Base-by-base conservation (phyloP, 768 basidiomycete genomes). In the Tylopilus vinaceipallidus region DNA sequence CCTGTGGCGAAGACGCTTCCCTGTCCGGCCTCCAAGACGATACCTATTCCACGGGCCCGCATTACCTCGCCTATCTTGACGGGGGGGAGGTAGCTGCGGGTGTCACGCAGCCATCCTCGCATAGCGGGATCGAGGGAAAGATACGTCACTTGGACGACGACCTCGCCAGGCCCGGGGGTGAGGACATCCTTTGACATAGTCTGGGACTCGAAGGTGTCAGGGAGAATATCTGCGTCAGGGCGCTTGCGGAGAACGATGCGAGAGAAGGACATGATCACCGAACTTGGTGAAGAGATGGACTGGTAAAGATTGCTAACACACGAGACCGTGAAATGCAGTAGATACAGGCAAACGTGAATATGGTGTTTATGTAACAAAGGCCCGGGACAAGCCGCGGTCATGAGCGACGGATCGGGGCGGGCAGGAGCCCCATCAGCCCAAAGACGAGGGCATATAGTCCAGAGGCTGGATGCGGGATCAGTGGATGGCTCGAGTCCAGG, bases 81-180 rank as follows among this genome's bases (percentile, higher is more conserved):
- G 9, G 88, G 88, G 13, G 80, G 79, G 14, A 88, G 42, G 62
- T 92, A 91, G 57, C 81, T 84, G 39, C 92, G 75, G 14, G 62
- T 64, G 63, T 91, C 87, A 53, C 78, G 80, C 43, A 98, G 62
- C 78, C 88, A 97, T 12, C 81, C 82, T 9, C 92, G 79, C 90
- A 93, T 91, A 0, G 91, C 90, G 17, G 94, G 92, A 60, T 97
- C 94, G 55, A 97, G 65, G 29, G 83, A 84, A 27, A 92, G 62
- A 75, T 85, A 94, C 40, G 84, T 82, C 50, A 88, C 82, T 64
- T 82, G 78, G n/a, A 98, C 81, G 39, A 95, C 73, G 8, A 83
- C 82, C 53, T 87, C 75, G 20, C 70, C 66, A 17, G 66, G 54
- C 1, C 75, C 76, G 6, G 83, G 75, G 59, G 77, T 76, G 44